These are phyloP conservation scores for Zygosaccharomyces siamensis DNA, from an alignment of 805 yeast genomes.

Conservation along the genomic window DNA sequence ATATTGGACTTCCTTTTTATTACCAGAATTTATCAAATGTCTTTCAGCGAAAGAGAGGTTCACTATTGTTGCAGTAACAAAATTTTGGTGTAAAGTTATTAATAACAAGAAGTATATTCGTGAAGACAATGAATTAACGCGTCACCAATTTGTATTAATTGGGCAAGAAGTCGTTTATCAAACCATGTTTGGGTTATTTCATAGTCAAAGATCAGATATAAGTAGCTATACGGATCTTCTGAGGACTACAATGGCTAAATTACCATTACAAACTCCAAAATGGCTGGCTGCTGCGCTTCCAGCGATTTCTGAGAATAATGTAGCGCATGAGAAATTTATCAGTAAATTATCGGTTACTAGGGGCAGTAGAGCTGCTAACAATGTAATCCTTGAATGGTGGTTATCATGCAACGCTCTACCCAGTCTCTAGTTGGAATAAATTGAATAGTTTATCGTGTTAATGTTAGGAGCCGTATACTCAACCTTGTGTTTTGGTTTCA, in stretches of 20 bases:
- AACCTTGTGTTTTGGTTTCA: not conserved
- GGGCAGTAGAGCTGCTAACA: conserved; percentile 59
- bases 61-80: conserved; percentile 45
- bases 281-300: conserved; percentile 42
- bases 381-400: conserved; percentile 61
- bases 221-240: conserved; percentile 53
- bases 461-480: no score
- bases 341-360: conserved; percentile 57
- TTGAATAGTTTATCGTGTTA: not conserved
- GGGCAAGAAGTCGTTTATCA: conserved; percentile 30
- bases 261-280: conserved; percentile 43
- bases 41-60: conserved; percentile 45
- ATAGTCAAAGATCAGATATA: conserved; percentile 52
- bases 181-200: conserved; percentile 44
- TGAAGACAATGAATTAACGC: conserved; percentile 38
- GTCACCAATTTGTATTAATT: conserved; percentile 25
- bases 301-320: conserved; percentile 27
- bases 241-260: conserved; percentile 46
- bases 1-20: conserved; percentile 24
- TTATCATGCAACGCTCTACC: conserved; percentile 49
- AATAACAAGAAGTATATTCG: conserved; percentile 44
- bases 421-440: conserved; percentile 5
- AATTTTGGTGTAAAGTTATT: conserved; percentile 50
- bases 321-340: conserved; percentile 42
- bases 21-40: conserved; percentile 32